A percentile compares a stretch with the other conserved stretches of the same genome.
Conservation (phyloP, 257 asterid species). For the Prunella vulgaris region DNA sequence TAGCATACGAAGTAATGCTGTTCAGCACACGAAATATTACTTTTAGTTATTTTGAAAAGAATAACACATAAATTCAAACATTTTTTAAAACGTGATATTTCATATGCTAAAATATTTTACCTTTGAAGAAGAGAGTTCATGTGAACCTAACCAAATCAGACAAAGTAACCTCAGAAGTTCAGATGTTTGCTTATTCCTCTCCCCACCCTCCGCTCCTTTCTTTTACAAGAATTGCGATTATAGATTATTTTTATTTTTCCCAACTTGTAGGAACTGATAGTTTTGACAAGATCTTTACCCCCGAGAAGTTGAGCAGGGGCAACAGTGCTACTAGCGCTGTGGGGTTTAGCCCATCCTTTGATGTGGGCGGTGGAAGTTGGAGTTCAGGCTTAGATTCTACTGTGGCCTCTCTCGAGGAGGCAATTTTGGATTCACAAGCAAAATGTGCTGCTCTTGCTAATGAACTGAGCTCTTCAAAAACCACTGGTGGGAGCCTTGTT, state of each 20-base stretch:
- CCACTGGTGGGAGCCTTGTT: conserved; percentile 38
- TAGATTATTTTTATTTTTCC: not conserved
- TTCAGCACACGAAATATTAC: too few relatives aligned
- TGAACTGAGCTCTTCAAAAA: conserved; percentile 37
- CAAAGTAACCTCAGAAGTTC: too few relatives aligned
- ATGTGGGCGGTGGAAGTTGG: conserved; percentile 25
- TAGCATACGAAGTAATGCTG: too few relatives aligned
- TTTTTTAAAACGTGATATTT: too few relatives aligned
- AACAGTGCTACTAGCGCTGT: conserved; percentile 28
- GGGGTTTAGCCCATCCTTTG: conserved; percentile 33
- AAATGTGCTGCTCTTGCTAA: conserved; percentile 65
- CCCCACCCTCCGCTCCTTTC: too few relatives aligned
- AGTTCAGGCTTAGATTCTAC: conserved; percentile 45
- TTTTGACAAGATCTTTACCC: conserved; percentile 64
- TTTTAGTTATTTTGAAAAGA: too few relatives aligned
- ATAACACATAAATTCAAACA: too few relatives aligned
- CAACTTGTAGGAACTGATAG: conserved; percentile 63
- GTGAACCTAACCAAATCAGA: too few relatives aligned
- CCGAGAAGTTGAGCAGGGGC: conserved; percentile 50
- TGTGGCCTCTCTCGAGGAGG: conserved; percentile 70
- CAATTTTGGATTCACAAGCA: conserved; percentile 53
- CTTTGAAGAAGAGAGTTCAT: not conserved
- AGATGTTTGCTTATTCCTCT: too few relatives aligned
- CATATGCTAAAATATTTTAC: too few relatives aligned
- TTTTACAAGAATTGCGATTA: too few relatives aligned